phyloP scores from a whole-genome alignment of 164 flowering plant genomes.

The Magnolia kwangsiensis region DNA sequence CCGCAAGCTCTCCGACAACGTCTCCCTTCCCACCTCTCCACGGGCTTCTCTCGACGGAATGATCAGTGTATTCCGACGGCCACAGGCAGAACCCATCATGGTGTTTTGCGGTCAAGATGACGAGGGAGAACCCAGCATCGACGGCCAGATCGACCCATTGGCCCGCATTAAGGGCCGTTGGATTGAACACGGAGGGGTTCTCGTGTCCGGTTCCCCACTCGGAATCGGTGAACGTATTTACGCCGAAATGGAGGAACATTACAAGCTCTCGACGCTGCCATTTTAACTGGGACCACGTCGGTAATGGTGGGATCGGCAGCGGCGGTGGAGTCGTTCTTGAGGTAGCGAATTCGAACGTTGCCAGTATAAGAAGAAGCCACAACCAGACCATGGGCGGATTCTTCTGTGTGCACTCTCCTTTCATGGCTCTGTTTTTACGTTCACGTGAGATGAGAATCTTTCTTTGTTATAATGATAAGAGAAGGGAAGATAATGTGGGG shows the following conservation, averaged over 20 bases:
- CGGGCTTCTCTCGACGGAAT: constrained; percentile 62
- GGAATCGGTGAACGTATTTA: constrained; percentile 85
- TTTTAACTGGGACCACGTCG: constrained; percentile 68
- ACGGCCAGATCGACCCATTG: constrained; percentile 71
- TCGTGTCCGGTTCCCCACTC: constrained; percentile 95
- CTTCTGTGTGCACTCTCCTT: no score
- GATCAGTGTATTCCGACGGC: constrained; percentile 83
- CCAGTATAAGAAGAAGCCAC: constrained; percentile 2
- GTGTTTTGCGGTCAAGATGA: constrained; percentile 89
- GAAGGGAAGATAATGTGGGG: no score
- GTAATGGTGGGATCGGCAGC: constrained; percentile 76
- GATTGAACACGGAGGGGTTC: constrained; percentile 62
- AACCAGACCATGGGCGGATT: no score
- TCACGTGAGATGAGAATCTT: no score
- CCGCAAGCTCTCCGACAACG: constrained; percentile 61
- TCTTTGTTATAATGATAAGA: no score
- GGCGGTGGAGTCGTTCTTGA: constrained; percentile 52
- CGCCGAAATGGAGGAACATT: constrained; percentile 90
- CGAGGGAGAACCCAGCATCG: constrained; percentile 51
- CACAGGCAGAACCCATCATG: constrained; percentile 94
- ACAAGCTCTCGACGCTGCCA: constrained; percentile 88
- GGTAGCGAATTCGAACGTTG: neutral
- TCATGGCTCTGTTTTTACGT: no score
- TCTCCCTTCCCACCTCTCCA: constrained; percentile 82
- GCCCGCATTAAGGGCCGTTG: constrained; percentile 47